Evolutionary conservation across 495 filamentous ascomycete species (phyloP), one percentile per base, ranked within the genome.

Genomic region (Neurospora cerealis): DNA sequence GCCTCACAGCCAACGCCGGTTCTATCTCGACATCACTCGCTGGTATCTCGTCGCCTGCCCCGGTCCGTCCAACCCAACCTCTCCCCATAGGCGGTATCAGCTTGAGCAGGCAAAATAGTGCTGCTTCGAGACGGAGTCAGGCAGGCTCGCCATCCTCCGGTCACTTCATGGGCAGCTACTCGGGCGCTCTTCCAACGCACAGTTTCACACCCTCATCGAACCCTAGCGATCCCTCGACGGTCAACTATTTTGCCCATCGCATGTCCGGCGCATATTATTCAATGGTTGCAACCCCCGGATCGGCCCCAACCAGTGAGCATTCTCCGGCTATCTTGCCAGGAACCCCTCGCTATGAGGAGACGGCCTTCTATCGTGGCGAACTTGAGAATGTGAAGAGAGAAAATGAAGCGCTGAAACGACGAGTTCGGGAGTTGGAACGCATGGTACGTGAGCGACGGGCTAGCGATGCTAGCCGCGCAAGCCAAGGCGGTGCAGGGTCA

Each of bases 301-400:
- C 74, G 4, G 40, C 73, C 13, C 48, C 24, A 17, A 21, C 71
- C 69, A 78, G 83, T 41, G 80, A 85, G 74, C 79, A 83, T 19
- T 85, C 84, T 3, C 84, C 84, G 0, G 83, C 81, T n/a, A 78
- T 85, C 40, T 60, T 89, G 24, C 86, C 83, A n/a, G 85, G 83
- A 32, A 87, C 86, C n/a, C 77, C 84, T 72, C 83, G 92, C 5
- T 92, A 91, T 78, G 92, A 95, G 76, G 93, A 96, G 80, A 86
- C 88, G 3, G 85, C 88, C 0, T 86, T 88, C 70, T 91, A 93
- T 72, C 87, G 89, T 48, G 84, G 85, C 69, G 93, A 96, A 78
- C 77, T 96, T 15, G 93, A 97, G 69, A 81, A 82, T 7, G 88
- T 91, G 44, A 93, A 92, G 81, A 83, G 86, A 11, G 94, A 97